phyloP scores from a whole-genome alignment of 2,329 filamentous ascomycete genomes.

The Penicillium digitatum region DNA sequence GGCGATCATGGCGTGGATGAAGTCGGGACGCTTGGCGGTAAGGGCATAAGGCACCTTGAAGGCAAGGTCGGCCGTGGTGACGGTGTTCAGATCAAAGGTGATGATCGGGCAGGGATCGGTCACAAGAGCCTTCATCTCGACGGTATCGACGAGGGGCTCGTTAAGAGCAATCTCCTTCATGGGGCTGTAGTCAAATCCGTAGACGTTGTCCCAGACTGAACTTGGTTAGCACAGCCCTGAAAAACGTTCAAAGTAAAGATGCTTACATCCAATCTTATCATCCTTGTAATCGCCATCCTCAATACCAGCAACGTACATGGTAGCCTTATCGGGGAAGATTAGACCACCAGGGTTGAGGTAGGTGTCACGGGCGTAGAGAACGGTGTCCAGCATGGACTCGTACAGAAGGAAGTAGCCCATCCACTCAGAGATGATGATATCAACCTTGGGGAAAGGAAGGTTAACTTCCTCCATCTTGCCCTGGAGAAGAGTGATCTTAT shows the following conservation, averaged over 20 bases:
- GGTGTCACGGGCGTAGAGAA: constrained; percentile 90
- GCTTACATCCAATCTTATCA: constrained; percentile 97
- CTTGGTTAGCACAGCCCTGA: constrained; percentile 23
- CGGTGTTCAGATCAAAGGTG: constrained; percentile 89
- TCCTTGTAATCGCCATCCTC: constrained; percentile 99
- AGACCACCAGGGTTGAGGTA: constrained; percentile 82
- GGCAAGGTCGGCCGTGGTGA: constrained; percentile 74
- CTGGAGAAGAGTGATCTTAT: constrained; percentile 96
- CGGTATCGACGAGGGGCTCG: constrained; percentile 94
- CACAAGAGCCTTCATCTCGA: constrained; percentile 94
- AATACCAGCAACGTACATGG: constrained; percentile 93
- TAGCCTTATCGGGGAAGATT: constrained; percentile 98
- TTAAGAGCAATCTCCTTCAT: constrained; percentile 90
- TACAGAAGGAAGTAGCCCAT: constrained; percentile 99
- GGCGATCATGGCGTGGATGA: constrained; percentile 90
- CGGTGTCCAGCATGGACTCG: constrained; percentile 98
- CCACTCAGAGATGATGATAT: constrained; percentile 99
- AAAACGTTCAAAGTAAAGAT: neutral
- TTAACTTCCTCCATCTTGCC: constrained; percentile 99
- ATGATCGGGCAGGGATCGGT: constrained; percentile 84
- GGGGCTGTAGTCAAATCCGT: constrained; percentile 93
- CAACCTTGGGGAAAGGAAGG: constrained; percentile 89
- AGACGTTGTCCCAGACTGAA: constrained; percentile 97
- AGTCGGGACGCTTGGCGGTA: constrained; percentile 77
- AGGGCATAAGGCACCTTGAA: constrained; percentile 78